Evolutionary conservation across 164 flowering plant genomes (phyloP).

Genomic region (Magnolia sinica): DNA sequence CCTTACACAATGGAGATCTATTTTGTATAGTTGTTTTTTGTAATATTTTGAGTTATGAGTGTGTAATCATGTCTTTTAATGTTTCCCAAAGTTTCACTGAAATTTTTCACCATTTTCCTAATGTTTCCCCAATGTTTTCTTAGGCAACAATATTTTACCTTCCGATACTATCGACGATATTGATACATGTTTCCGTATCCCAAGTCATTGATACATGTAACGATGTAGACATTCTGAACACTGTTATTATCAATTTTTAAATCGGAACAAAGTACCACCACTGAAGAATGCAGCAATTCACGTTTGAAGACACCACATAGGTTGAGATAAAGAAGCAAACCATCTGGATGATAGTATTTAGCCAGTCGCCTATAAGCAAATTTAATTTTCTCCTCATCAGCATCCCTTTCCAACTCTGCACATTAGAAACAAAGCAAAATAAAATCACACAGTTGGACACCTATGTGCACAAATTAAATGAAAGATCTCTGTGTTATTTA

Average conservation of each 20-base stretch:
- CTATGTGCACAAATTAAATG: not conserved
- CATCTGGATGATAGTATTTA: constrained; percentile 97
- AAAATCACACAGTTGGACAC: not conserved
- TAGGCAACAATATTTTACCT: too few species aligned
- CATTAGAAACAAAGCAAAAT: not conserved
- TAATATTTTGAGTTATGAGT: too few species aligned
- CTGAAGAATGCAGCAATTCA: not conserved
- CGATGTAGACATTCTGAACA: not conserved
- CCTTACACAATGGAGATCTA: too few species aligned
- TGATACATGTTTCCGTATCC: too few species aligned
- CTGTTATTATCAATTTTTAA: not conserved
- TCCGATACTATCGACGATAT: too few species aligned
- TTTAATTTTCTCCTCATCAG: constrained; percentile 88
- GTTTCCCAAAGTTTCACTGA: too few species aligned
- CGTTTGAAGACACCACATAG: not conserved
- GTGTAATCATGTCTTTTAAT: too few species aligned
- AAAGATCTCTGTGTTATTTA: not conserved
- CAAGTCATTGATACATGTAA: too few species aligned
- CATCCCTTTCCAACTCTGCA: constrained; percentile 83
- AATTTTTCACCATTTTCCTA: too few species aligned
- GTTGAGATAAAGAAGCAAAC: constrained; percentile 39
- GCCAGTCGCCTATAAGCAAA: constrained; percentile 84
- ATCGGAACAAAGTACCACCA: not conserved
- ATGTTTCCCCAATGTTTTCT: too few species aligned
- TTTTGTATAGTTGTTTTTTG: too few species aligned